Conservation (phyloP, 2,329 filamentous ascomycete species). For the Alternaria sp. region DNA sequence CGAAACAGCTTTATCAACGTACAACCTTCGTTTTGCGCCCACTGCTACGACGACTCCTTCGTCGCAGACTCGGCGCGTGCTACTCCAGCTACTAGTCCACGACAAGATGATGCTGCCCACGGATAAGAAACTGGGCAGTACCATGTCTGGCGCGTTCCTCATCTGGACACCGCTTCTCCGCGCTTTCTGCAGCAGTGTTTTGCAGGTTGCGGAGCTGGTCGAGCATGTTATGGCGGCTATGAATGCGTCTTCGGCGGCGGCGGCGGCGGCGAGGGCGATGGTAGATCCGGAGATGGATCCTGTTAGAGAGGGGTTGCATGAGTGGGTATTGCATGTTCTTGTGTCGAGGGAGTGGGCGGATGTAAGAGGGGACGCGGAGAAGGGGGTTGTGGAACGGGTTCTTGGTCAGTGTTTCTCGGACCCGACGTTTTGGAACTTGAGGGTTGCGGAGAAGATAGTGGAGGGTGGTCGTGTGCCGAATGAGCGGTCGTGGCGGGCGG, state of each 20-base stretch:
- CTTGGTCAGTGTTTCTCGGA: conserved; percentile 46
- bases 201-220: conserved; percentile 50
- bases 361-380: conserved; percentile 17
- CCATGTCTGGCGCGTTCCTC: conserved; percentile 56
- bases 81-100: conserved; percentile 43
- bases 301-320: conserved; percentile 55
- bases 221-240: conserved; percentile 52
- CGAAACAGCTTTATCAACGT: conserved; percentile 29
- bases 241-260: conserved; percentile 21
- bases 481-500: conserved; percentile 24
- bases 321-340: conserved; percentile 62
- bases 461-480: conserved; percentile 27
- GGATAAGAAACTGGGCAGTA: conserved; percentile 42
- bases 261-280: background rate
- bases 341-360: conserved; percentile 51
- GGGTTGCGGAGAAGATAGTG: conserved; percentile 48
- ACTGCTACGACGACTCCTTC: conserved; percentile 11
- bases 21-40: conserved; percentile 21
- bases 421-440: conserved; percentile 51
- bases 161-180: conserved; percentile 56
- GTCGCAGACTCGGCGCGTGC: conserved; percentile 7
- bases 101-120: conserved; percentile 52
- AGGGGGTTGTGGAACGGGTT: conserved; percentile 19
- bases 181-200: conserved; percentile 46
- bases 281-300: conserved; percentile 37